Base-by-base conservation (phyloP, 1,284 basidiomycete genomes). In the Hymenochaete sp. region DNA sequence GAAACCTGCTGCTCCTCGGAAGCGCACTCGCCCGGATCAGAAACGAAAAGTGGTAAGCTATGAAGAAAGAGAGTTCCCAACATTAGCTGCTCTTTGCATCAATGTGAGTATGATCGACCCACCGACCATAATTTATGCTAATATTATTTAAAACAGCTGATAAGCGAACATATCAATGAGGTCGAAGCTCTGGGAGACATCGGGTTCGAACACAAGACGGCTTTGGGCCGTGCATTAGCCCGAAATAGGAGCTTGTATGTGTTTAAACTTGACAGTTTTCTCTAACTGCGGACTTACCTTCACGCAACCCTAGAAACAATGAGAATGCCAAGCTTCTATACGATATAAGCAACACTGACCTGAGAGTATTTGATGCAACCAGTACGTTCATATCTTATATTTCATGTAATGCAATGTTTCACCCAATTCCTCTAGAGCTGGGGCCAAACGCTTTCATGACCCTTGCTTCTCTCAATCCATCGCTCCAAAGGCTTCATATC, bases 171-270 rank as follows among this genome's bases (percentile, higher is more conserved):
- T 58, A 96, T 98, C 47, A 78, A 93, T 49, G 83, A 93, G 52
- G 82, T 97, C 11, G 93, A 97, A 52, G 82, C 86, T 0, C 68
- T 98, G 4, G 92, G 93, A 0, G 82, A 92, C 55, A 86, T 97
- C 45, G 89, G 91, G 1, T 57, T 72, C 1, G 62, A 84, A 59
- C 93, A 90, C 57, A 70, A 90, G 67, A 80, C 91, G 52, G 78
- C 81, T 38, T 84, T 95, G 36, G 78, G 85, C 19, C 85, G 85
- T 61, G 84, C 91, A 14, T 73, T 98, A 29, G 84, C 85, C 31
- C 89, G 88, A 62, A 91, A 86, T 56, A 74, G 95, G 27, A 77
- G 82, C 51, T 67, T 98, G 82, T 92, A 59, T 59, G 85, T 75
- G 4, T 46, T 43, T 11, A n/a, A 16, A 7, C 33, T 11, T 22